These are phyloP conservation scores for Fragaria iinumae DNA, from an alignment of 306 rosid genomes.

Conservation along the genomic window DNA sequence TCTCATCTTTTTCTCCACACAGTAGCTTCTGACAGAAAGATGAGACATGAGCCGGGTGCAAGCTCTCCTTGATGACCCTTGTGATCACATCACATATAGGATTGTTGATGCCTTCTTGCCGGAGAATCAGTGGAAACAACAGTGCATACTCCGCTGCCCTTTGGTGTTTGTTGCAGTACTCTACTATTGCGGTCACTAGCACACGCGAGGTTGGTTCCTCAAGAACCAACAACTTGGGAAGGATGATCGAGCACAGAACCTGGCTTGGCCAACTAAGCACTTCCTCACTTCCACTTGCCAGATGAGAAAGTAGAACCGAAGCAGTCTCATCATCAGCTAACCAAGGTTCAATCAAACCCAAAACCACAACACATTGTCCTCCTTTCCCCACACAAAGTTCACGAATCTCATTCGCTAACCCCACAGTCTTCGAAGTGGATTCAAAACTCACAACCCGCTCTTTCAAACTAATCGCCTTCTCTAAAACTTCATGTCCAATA, in stretches of 20 bases:
- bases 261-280: slow-evolving; percentile 36
- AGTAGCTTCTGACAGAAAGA: slow-evolving; percentile 41
- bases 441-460: slow-evolving; percentile 26
- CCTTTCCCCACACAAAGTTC: slow-evolving; percentile 25
- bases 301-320: slow-evolving; percentile 33
- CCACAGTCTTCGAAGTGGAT: slow-evolving; percentile 19
- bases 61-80: slow-evolving; percentile 39
- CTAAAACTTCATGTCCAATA: slow-evolving; percentile 28
- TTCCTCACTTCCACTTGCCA: slow-evolving; percentile 27
- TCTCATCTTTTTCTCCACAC: slow-evolving; percentile 32
- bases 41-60: slow-evolving; percentile 41
- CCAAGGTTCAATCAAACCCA: slow-evolving; percentile 38
- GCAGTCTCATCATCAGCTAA: slow-evolving; percentile 39
- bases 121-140: slow-evolving; percentile 40
- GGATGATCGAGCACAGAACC: slow-evolving; percentile 40
- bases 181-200: slow-evolving; percentile 27
- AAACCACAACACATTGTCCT: slow-evolving; percentile 26
- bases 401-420: slow-evolving; percentile 32
- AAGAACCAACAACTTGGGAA: slow-evolving; percentile 35
- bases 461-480: slow-evolving; percentile 25
- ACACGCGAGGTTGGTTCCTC: slow-evolving; percentile 38
- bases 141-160: slow-evolving; percentile 31
- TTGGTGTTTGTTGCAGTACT: slow-evolving; percentile 35
- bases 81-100: slow-evolving; percentile 35
- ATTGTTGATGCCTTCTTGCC: slow-evolving; percentile 37